These are phyloP conservation scores for Fusarium oligoseptatum DNA, from an alignment of 2,329 filamentous ascomycete genomes.

Conservation along the genomic window DNA sequence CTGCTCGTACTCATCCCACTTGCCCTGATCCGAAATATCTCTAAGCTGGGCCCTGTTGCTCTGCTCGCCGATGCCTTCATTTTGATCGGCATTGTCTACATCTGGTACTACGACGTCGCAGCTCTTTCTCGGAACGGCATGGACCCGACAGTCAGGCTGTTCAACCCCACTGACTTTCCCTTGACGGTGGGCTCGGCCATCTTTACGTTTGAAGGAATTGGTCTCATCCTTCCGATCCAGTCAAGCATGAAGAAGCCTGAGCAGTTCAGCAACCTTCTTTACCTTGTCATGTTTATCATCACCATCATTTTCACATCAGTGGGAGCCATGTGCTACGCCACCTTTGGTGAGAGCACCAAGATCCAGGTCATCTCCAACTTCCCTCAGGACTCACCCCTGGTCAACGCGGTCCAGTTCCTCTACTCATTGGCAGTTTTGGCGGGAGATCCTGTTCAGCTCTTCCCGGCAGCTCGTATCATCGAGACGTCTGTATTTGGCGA, in stretches of 20 bases:
- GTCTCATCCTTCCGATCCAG: slow-evolving; percentile 81
- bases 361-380: slow-evolving; percentile 84
- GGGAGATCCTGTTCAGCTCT: slow-evolving; percentile 80
- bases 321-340: slow-evolving; percentile 80
- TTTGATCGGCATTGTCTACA: slow-evolving; percentile 77
- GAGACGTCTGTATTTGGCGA: slow-evolving; percentile 77
- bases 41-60: slow-evolving; percentile 77
- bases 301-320: slow-evolving; percentile 80
- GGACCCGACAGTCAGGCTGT: slow-evolving; percentile 72
- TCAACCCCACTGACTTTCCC: slow-evolving; percentile 78
- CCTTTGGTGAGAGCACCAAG: slow-evolving; percentile 76
- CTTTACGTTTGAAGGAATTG: slow-evolving; percentile 84
- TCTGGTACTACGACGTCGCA: slow-evolving; percentile 78
- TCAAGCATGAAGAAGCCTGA: slow-evolving; percentile 80
- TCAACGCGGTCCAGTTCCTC: slow-evolving; percentile 81
- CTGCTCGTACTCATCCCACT: slow-evolving; percentile 75
- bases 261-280: slow-evolving; percentile 75
- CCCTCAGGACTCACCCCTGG: slow-evolving; percentile 77
- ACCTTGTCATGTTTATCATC: slow-evolving; percentile 78
- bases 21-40: slow-evolving; percentile 79
- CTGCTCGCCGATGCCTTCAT: slow-evolving; percentile 80
- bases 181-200: slow-evolving; percentile 80
- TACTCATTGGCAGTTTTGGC: slow-evolving; percentile 81
- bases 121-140: slow-evolving; percentile 68
- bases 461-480: slow-evolving; percentile 79